Base-by-base conservation (phyloP, 129 eudicot genomes). In the Artemisia argyi region DNA sequence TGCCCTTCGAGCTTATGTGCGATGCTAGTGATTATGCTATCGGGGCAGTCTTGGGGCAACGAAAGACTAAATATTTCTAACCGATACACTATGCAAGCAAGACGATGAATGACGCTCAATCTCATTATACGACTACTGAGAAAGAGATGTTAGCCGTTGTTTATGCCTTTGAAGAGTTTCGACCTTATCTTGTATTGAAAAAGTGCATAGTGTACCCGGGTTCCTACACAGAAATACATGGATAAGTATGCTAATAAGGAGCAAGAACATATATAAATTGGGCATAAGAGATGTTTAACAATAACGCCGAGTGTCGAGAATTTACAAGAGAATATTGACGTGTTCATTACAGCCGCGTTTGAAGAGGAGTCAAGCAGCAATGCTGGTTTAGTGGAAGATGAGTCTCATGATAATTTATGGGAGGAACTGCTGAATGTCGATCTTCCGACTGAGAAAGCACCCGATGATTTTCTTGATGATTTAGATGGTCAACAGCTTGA, bases 281-380 rank as follows among this genome's bases (percentile, higher is more conserved):
- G 92, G 18, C 86, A 85, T 16, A 93, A 93, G 82, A 81, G 98
- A 49, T 74, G 98, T 53, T 71, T 93, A 48, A 87, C 87, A 0
- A 74, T 86, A 88, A 81, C 86, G 50, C 87, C 89, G 1, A 82
- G 86, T 72, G 69, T 46, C 15, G 96, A 89, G 49, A 74, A 46
- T 65, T 35, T 87, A 24, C 77, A 69, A 51, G 88, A 73, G 14
- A 75, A 80, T 11, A 57, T 87, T 6, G 96, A 86, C 67, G 76
- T 76, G 1, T 74, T 92, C 19, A 61, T 89, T 50, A 76, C 83
- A 28, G 85, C 73, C 59, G 74, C 87, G 5, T 15, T 83, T 62
- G 87, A 83, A 16, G 77, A 54, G 52, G 93, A 79, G 9, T 62
- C 86, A 14, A 84, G 85, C 67, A 77, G 78, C 54, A 85, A 66